These are phyloP conservation scores for Penicillium sp. DNA, from an alignment of 2,329 filamentous ascomycete genomes.

Conservation along the genomic window DNA sequence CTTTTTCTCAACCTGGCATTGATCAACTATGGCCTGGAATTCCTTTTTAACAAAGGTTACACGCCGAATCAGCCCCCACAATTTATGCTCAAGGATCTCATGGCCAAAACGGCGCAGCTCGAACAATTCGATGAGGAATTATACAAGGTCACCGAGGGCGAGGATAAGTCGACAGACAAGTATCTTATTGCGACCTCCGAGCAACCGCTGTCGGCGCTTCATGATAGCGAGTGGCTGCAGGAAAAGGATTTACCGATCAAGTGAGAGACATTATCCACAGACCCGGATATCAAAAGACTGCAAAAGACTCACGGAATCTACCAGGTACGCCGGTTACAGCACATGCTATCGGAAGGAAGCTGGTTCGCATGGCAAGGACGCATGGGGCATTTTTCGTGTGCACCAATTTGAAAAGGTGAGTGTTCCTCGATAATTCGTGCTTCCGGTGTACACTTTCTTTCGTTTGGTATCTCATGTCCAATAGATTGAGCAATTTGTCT, in stretches of 20 bases:
- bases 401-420: constrained; percentile 91
- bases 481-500: constrained; percentile 68
- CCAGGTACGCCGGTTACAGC: constrained; percentile 73
- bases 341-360: constrained; percentile 96
- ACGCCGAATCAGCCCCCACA: constrained; percentile 79
- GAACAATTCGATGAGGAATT: constrained; percentile 97
- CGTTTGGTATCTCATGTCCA: constrained; percentile 9
- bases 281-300: constrained; percentile 2
- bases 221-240: constrained; percentile 89
- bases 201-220: constrained; percentile 87
- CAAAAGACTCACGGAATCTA: constrained; percentile 7
- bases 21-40: constrained; percentile 90
- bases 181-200: constrained; percentile 78
- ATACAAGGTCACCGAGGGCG: constrained; percentile 85
- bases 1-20: constrained; percentile 88
- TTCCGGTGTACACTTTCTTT: too few relatives aligned
- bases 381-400: constrained; percentile 96
- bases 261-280: constrained; percentile 37
- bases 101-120: constrained; percentile 97
- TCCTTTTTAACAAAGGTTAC: constrained; percentile 74
- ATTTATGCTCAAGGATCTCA: constrained; percentile 91
- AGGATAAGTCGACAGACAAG: constrained; percentile 83
- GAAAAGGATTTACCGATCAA: constrained; percentile 82
- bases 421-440: neutral
- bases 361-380: constrained; percentile 83